phyloP scores from a whole-genome alignment of 2,329 filamentous ascomycete genomes.

The Diaporthe sp. region DNA sequence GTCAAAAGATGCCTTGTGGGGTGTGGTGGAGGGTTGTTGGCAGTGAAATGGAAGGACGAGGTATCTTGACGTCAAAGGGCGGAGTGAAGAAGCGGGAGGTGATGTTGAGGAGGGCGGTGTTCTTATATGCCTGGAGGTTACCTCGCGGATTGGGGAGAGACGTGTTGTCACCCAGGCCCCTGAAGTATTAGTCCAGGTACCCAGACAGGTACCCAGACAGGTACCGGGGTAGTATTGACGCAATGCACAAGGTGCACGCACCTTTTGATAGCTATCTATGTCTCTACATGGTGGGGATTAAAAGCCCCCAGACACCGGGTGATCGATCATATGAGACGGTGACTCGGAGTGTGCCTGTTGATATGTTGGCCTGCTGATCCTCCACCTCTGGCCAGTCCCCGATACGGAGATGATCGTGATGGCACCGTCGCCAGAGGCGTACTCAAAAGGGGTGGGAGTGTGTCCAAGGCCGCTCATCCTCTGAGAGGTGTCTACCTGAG shows the following conservation, averaged over 20 bases:
- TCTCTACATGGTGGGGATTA: background rate
- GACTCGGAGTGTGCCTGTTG: background rate
- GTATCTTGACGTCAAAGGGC: background rate
- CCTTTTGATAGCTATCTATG: background rate
- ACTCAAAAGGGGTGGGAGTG: background rate
- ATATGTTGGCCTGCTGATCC: background rate
- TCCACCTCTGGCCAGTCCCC: background rate
- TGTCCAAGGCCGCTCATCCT: background rate
- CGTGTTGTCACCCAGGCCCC: slow-evolving; percentile 6
- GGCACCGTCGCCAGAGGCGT: background rate
- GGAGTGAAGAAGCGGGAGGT: background rate
- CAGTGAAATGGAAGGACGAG: background rate
- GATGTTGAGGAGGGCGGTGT: background rate
- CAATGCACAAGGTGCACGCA: background rate
- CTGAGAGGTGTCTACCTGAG: background rate
- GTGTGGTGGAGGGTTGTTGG: background rate
- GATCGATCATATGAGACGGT: background rate
- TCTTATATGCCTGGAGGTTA: slow-evolving; percentile 28
- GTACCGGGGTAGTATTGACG: background rate
- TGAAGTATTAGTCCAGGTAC: background rate
- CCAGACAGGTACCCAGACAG: slow-evolving; percentile 5
- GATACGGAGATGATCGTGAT: background rate
- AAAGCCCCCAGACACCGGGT: background rate
- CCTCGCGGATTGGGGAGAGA: background rate
- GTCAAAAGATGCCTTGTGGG: background rate